Base-by-base conservation (phyloP, 169 alveolate species). In the Babesia gibsoni region DNA sequence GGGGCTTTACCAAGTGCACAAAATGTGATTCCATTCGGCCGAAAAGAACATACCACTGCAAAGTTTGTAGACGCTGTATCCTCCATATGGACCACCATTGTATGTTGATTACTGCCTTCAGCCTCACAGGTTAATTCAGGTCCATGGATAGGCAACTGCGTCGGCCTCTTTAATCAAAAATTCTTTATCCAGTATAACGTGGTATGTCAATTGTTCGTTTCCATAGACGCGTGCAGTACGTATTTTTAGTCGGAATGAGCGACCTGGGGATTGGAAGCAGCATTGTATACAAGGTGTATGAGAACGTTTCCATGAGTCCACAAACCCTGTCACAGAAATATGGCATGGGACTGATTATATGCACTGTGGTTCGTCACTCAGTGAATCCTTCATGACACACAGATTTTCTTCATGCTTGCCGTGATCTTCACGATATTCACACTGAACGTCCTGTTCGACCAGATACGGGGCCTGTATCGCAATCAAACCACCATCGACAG, bases 71-170 rank as follows among this genome's bases (percentile, higher is more conserved):
- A 66, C 68, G 93, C 42, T 94, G 97, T 63, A 88, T 91, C 32
- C 83, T 89, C 29, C 90, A 90, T 50, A 91, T 94, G 95, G 96
- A 94, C 69, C 97, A 94, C 73, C 97, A 94, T 73, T 94, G 97
- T 78, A 56, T 12, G 82, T 58, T 33, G 4, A 7, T 4, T 33
- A 20, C 9, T 20, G 30, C 14, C 1, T 25, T 4, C 8, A 20
- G 18, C 16, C 18, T n/a, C 4, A 5, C 20, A 53, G 30, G 45
- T 20, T 32, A 32, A 6, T n/a, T 30, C 37, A 78, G 87, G 87
- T 54, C 94, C 94, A 36, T 92, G 96, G 96, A 67, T 92, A 22
- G 92, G 92, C 4, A 91, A 86, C 64, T 94, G 97, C 77, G 90
- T 92, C 6, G 97, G 97, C 14, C 75, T 84, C 64, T 90, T 92